These are phyloP conservation scores for Lachnellula hyalina DNA, from an alignment of 2,329 filamentous ascomycete species.

Conservation along the genomic window DNA sequence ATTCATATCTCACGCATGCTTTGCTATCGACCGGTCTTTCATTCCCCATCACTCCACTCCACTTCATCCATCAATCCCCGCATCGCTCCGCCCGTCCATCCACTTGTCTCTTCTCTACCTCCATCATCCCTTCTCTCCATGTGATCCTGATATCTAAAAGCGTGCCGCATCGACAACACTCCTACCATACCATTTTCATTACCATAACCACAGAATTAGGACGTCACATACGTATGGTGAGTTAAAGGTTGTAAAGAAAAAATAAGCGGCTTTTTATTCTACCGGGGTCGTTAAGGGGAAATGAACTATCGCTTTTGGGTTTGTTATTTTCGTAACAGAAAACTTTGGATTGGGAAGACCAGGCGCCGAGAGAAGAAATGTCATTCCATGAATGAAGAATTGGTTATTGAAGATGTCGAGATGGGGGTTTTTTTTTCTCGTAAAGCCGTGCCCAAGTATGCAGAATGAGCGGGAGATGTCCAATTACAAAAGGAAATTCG, in stretches of 20 bases:
- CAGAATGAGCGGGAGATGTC: slow-evolving; percentile 1
- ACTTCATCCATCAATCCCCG: slow-evolving; percentile 22
- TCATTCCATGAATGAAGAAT: slow-evolving; percentile 22
- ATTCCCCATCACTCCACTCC: slow-evolving; percentile 20
- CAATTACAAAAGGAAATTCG: slow-evolving; percentile 20
- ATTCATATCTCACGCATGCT: slow-evolving; percentile 21
- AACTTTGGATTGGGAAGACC: slow-evolving; percentile 25
- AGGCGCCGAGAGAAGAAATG: slow-evolving; percentile 28
- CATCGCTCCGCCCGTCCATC: slow-evolving; percentile 26
- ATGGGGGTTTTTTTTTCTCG: slow-evolving; percentile 12
- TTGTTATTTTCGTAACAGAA: slow-evolving; percentile 24
- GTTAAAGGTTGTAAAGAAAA: slow-evolving; percentile 21
- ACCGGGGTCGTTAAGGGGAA: slow-evolving; percentile 31
- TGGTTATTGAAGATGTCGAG: slow-evolving; percentile 13
- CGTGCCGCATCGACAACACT: too few species aligned
- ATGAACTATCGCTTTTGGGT: slow-evolving; percentile 27
- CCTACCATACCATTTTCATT: not conserved
- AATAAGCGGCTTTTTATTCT: slow-evolving; percentile 24
- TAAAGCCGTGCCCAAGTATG: slow-evolving; percentile 30
- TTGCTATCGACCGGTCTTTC: slow-evolving; percentile 25
- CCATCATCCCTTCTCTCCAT: slow-evolving; percentile 27
- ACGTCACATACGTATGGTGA: slow-evolving; percentile 20
- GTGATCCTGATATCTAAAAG: slow-evolving; percentile 12
- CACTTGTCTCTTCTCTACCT: slow-evolving; percentile 24
- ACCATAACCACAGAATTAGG: slow-evolving; percentile 24